A percentile compares a stretch with the other conserved stretches of the same genome.
Evolutionary conservation across 192 early-diverging fungal species (phyloP).

Genomic region (Jimgerdemannia flammicorona): DNA sequence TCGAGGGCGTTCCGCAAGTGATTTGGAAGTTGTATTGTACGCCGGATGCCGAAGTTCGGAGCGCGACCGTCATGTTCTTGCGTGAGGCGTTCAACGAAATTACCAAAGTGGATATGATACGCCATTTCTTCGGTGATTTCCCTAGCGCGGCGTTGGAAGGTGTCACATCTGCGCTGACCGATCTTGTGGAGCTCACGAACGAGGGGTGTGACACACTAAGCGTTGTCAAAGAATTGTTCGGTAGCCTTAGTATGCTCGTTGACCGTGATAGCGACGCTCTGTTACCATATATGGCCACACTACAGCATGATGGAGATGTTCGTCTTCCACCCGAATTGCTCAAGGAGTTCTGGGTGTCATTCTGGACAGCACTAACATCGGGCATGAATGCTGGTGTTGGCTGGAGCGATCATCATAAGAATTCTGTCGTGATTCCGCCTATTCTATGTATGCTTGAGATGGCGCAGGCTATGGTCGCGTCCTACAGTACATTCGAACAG

Average conservation of each 20-base stretch:
- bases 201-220: conserved; percentile 5
- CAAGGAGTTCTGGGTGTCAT: conserved; percentile 13
- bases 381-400: conserved; percentile 5
- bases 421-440: conserved; percentile 10
- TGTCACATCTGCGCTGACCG: not conserved
- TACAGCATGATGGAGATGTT: not conserved
- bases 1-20: not conserved
- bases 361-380: conserved; percentile 15
- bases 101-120: conserved; percentile 1
- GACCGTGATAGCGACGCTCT: not conserved
- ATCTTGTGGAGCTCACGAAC: conserved; percentile 3
- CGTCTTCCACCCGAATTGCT: conserved; percentile 4
- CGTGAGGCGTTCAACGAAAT: conserved; percentile 7
- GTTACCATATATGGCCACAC: conserved; percentile 1
- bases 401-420: conserved; percentile 19
- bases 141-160: conserved; percentile 7
- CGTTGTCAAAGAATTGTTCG: not conserved
- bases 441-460: conserved; percentile 20
- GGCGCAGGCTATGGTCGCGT: conserved; percentile 9
- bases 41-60: conserved; percentile 12
- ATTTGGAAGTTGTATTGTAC: not conserved
- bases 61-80: conserved; percentile 2
- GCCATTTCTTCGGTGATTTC: not conserved
- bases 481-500: conserved; percentile 11
- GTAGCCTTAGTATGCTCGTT: not conserved